These are phyloP conservation scores for Colletotrichum abscissum DNA, from an alignment of 2,329 filamentous ascomycete genomes.

Conservation along the genomic window DNA sequence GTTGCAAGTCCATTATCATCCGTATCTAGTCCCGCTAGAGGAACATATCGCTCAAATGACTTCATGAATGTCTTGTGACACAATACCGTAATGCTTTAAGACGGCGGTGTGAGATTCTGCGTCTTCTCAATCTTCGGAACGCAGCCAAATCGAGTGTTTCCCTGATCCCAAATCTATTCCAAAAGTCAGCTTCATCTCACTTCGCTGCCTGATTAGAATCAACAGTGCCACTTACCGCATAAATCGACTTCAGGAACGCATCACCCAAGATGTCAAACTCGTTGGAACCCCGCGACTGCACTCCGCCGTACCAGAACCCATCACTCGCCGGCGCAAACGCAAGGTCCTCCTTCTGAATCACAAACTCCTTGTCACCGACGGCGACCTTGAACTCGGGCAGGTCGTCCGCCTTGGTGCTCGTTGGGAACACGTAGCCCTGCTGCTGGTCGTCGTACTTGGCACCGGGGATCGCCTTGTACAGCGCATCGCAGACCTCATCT, in stretches of 20 bases:
- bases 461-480: slow-evolving; percentile 41
- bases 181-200: slow-evolving; percentile 1
- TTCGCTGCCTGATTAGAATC: neutral
- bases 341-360: slow-evolving; percentile 29
- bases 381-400: slow-evolving; percentile 64
- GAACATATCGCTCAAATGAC: neutral
- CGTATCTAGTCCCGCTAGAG: neutral
- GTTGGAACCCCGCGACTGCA: slow-evolving; percentile 30
- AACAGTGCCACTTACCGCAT: slow-evolving; percentile 15
- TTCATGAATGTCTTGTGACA: neutral
- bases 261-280: slow-evolving; percentile 30
- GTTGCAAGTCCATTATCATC: neutral
- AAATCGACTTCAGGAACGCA: slow-evolving; percentile 30
- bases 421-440: slow-evolving; percentile 54
- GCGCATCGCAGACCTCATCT: slow-evolving; percentile 37
- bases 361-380: slow-evolving; percentile 63
- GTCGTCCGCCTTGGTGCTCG: slow-evolving; percentile 42
- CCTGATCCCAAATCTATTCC: slow-evolving; percentile 28
- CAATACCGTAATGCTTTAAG: neutral
- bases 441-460: slow-evolving; percentile 37
- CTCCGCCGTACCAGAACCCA: slow-evolving; percentile 29
- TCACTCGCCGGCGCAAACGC: slow-evolving; percentile 25
- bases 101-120: slow-evolving; percentile 12
- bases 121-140: slow-evolving; percentile 30
- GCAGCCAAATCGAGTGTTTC: slow-evolving; percentile 29